Base-by-base conservation (phyloP, 2,329 filamentous ascomycete species). In the Chaetothyriales sp. region DNA sequence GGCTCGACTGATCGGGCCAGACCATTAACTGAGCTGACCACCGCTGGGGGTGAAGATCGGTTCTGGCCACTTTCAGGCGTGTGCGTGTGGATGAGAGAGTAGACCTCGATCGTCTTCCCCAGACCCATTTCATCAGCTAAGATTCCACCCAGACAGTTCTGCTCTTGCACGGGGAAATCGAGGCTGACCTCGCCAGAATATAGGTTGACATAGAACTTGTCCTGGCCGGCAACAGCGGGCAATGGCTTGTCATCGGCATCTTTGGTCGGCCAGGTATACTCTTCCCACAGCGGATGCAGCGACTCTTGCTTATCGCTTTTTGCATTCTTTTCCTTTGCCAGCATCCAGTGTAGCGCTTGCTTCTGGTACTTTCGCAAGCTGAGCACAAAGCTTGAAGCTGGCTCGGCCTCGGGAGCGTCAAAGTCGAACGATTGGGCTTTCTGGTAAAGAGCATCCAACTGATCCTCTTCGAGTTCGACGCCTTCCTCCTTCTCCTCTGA, bases 361-460 rank as follows among this genome's bases (percentile, higher is more conserved):
- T 88, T 95, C 65, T 98, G 92, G 59, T 98, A 98, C 48, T 86
- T 87, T 2, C 92, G 81, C 25, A 98, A 72, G 39, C 81, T 75
- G 80, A 98, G 81, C 5, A 76, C 75, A 65, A 98, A 98, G 0
- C 81, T 86, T 7, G 82, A 74, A 5, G 84, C 80, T 8, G 92
- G 90, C 59, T 95, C 83, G 8, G 86, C 82, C 64, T 87, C 82
- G 1, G 89, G 89, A 0, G 89, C 95, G 63, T 80, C 79, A 62
- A 98, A 96, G 65, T 98, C 92, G 61, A 96, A 96, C 0, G 87
- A 89, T 63, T 98, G 92, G 0, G 92, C 92, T 63, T 98, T 98
- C 62, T 84, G 86, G 67, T 98, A 98, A 1, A 98, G 69, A 0
- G 85, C 80, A 64, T 98, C 92, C 2, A 98, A 81, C 64, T 98